Evolutionary conservation across 495 filamentous ascomycete species (phyloP), one percentile per base, ranked within the genome.

Genomic region (Penicillium flavigenum): DNA sequence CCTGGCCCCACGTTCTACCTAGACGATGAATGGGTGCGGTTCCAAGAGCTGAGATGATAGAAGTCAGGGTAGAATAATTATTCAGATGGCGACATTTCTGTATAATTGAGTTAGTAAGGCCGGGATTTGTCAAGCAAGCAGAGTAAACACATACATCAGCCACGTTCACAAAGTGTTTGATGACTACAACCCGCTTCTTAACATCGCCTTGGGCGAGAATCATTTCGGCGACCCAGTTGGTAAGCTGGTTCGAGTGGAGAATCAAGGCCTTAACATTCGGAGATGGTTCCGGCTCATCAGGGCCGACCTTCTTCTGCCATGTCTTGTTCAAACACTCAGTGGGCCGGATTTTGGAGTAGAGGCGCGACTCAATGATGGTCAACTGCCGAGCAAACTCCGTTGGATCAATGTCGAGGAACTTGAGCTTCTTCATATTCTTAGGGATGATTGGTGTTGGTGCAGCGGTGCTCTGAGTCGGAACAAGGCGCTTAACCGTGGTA

Each of bases 171-270:
- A 98, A 98, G 73, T 98, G 95, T 69, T 98, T 98, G 73, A 98
- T 97, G 39, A 98, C 95, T 19, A 95, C 87, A 27, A 98, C 94
- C 58, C 94, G 83, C 72, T 96, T 96, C 77, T 92, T 94, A 48
- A 96, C 90, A 69, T 98, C 94, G 32, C 83, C 79, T 70, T 98
- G 95, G 3, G 85, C 91, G 64, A 98, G 78, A 63, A 98, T 98
- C 94, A 98, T 98, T 71, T 98, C 92, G n/a, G 94, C 94, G 52
- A 98, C 94, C 95, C 95, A 98, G 71, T 98, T 98, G 19, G 94
- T 98, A 72, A 98, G 83, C 71, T 96, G 93, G 62, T 98, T 98
- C 0, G 95, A 97, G 70, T 98, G 94, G 43, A 98, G 80, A 73
- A 98, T 98, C 58, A 98, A 79, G 11, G 91, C 88, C 70, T 96